Conservation (phyloP, 495 filamentous ascomycete species). For the Platismatia glauca region DNA sequence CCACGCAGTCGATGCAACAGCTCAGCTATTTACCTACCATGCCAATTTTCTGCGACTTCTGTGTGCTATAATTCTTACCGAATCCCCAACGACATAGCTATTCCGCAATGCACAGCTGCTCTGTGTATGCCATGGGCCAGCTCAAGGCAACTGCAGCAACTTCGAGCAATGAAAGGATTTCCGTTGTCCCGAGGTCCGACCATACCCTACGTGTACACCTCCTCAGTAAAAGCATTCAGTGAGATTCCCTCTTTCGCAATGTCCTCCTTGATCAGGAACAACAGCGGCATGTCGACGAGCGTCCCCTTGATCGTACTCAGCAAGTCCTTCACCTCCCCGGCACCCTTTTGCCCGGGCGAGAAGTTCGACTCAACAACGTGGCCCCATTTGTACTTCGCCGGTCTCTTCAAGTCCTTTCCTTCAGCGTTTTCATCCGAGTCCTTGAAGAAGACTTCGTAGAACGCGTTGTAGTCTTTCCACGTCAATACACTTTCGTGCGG, state of each 20-base stretch:
- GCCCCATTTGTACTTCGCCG: slow-evolving; percentile 57
- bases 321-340: slow-evolving; percentile 71
- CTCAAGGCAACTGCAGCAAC: not conserved
- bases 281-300: slow-evolving; percentile 85
- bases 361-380: slow-evolving; percentile 83
- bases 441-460: slow-evolving; percentile 68
- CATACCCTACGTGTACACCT: slow-evolving; percentile 61
- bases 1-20: not conserved
- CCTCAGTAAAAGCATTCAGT: slow-evolving; percentile 73
- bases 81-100: not conserved
- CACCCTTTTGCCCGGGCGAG: slow-evolving; percentile 48
- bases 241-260: slow-evolving; percentile 76
- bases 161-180: not conserved
- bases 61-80: not conserved
- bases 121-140: not conserved
- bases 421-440: slow-evolving; percentile 39
- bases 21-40: not conserved
- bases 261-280: slow-evolving; percentile 80
- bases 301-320: slow-evolving; percentile 67
- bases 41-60: not conserved
- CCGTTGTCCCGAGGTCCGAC: not conserved
- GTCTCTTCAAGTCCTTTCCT: slow-evolving; percentile 35
- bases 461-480: slow-evolving; percentile 81
- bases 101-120: not conserved
- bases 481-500: slow-evolving; percentile 71